Conservation (phyloP, 2,329 filamentous ascomycete genomes). For the Aureobasidium sp. region DNA sequence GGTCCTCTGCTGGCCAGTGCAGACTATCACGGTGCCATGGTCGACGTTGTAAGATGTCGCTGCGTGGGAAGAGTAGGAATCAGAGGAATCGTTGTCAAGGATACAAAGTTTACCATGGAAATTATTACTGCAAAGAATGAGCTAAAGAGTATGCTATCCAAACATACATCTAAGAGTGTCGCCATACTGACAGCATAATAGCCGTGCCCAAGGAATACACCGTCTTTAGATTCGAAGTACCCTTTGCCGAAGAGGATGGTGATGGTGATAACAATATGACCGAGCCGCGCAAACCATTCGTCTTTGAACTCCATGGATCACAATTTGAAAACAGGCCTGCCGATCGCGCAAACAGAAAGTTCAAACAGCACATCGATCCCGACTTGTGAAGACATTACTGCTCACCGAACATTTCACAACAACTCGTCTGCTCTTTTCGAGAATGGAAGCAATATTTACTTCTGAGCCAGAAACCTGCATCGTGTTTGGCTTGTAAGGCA, state of each 20-base stretch:
- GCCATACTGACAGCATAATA: slow-evolving; percentile 20
- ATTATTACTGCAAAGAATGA: slow-evolving; percentile 64
- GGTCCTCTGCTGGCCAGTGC: slow-evolving; percentile 69
- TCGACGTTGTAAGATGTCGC: slow-evolving; percentile 74
- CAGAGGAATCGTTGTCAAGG: slow-evolving; percentile 78
- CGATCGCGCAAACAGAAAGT: slow-evolving; percentile 84
- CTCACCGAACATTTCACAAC: no score
- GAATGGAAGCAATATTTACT: no score
- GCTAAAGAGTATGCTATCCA: slow-evolving; percentile 51
- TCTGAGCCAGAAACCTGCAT: no score
- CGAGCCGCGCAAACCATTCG: slow-evolving; percentile 40
- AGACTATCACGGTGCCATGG: slow-evolving; percentile 79
- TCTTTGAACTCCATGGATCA: slow-evolving; percentile 80
- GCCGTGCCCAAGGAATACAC: slow-evolving; percentile 84
- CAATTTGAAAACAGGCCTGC: slow-evolving; percentile 76
- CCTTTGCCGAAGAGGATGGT: slow-evolving; percentile 29
- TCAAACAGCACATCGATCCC: slow-evolving; percentile 72
- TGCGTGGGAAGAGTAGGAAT: slow-evolving; percentile 78
- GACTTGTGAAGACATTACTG: slow-evolving; percentile 49
- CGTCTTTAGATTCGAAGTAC: slow-evolving; percentile 69
- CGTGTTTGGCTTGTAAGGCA: no score
- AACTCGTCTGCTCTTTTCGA: background rate
- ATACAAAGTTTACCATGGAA: slow-evolving; percentile 80
- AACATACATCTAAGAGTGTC: background rate
- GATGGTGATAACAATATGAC: slow-evolving; percentile 18